Conservation (phyloP, 768 basidiomycete species). For the Russula vinacea region DNA sequence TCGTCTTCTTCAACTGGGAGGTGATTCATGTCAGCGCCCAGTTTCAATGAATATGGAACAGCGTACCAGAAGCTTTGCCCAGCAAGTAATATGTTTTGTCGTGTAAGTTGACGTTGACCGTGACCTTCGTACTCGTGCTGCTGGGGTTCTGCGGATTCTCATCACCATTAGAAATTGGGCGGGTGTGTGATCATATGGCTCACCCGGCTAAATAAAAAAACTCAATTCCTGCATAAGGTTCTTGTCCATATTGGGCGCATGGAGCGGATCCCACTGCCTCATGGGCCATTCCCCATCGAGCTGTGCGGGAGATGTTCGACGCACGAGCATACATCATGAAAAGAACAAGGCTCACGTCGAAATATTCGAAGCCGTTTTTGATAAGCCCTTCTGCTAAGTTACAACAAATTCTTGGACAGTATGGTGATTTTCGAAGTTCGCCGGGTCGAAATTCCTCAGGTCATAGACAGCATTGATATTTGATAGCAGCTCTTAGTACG, state of each 20-base stretch:
- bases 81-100: not conserved
- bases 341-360: slow-evolving; percentile 1
- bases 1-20: slow-evolving; percentile 5
- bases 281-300: slow-evolving; percentile 1
- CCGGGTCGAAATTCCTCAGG: not conserved
- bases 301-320: not conserved
- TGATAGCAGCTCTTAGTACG: slow-evolving; percentile 1
- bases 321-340: not conserved
- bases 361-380: not conserved
- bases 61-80: slow-evolving; percentile 5
- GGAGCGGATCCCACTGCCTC: not conserved
- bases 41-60: not conserved
- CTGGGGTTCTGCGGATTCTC: slow-evolving; percentile 3
- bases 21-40: not conserved
- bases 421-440: not conserved
- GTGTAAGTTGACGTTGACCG: slow-evolving; percentile 5
- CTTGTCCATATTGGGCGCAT: slow-evolving; percentile 12
- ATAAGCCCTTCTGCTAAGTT: slow-evolving; percentile 1
- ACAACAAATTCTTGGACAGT: not conserved
- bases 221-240: slow-evolving; percentile 11
- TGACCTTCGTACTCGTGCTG: not conserved
- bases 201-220: not conserved
- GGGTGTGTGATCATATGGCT: not conserved
- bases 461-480: slow-evolving; percentile 7
- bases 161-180: not conserved